Conservation (phyloP, 805 yeast species). For the Maudiozyma barnettii region DNA sequence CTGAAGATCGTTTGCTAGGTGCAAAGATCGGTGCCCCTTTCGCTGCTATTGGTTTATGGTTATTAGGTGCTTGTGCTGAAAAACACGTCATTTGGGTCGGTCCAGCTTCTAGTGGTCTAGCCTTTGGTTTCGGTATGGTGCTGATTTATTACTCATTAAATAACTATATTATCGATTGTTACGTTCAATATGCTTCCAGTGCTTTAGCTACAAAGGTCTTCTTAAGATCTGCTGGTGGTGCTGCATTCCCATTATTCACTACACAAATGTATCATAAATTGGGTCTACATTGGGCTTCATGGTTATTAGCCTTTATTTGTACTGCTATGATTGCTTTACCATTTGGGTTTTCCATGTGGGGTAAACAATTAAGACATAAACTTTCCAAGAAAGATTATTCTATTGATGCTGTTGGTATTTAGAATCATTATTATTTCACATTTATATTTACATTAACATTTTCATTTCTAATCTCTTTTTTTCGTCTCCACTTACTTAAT, state of each 20-base stretch:
- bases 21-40: constrained; percentile 79
- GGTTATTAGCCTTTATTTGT: constrained; percentile 67
- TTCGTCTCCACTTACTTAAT: too few relatives aligned
- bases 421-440: not conserved
- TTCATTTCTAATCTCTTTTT: not conserved
- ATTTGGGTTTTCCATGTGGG: constrained; percentile 59
- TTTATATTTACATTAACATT: not conserved
- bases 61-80: constrained; percentile 69
- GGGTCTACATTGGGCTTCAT: constrained; percentile 75
- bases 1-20: constrained; percentile 73
- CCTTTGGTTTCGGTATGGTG: constrained; percentile 72
- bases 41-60: constrained; percentile 72
- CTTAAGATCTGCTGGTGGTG: constrained; percentile 76
- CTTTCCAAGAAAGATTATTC: constrained; percentile 61
- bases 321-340: constrained; percentile 71
- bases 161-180: constrained; percentile 85
- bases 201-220: constrained; percentile 79
- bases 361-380: constrained; percentile 51
- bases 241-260: constrained; percentile 76
- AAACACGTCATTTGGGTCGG: constrained; percentile 69
- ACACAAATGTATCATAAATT: constrained; percentile 67
- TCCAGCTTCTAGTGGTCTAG: constrained; percentile 68
- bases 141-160: constrained; percentile 66
- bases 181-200: constrained; percentile 70
- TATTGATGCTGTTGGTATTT: constrained; percentile 23